A percentile compares a stretch with the other conserved stretches of the same genome.
These are phyloP conservation scores for Plasmodium chabaudi DNA, from an alignment of 169 alveolate species.

Conservation along the genomic window DNA sequence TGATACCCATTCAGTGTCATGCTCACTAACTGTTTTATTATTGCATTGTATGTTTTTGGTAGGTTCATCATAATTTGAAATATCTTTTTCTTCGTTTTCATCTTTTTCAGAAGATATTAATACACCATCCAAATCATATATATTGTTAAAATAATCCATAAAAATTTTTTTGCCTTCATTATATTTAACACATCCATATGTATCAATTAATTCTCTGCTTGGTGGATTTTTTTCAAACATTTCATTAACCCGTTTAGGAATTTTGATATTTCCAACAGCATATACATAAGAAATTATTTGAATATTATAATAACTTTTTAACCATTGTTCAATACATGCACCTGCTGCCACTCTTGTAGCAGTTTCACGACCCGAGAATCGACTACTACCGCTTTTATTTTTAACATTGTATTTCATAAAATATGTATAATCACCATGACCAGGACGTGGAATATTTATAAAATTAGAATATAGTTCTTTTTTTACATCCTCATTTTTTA, in stretches of 20 bases:
- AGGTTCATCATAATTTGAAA: background rate
- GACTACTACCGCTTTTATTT: constrained; percentile 61
- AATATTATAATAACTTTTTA: constrained; percentile 22
- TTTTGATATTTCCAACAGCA: constrained; percentile 35
- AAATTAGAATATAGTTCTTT: constrained; percentile 35
- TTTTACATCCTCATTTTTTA: constrained; percentile 31
- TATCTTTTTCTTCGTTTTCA: background rate
- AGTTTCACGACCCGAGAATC: constrained; percentile 55
- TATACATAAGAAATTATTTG: constrained; percentile 40
- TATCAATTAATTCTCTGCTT: constrained; percentile 21
- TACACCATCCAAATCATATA: constrained; percentile 14
- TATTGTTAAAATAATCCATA: constrained; percentile 33
- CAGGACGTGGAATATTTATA: constrained; percentile 53
- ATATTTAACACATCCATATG: constrained; percentile 33
- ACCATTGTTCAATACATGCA: constrained; percentile 54
- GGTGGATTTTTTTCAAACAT: constrained; percentile 35
- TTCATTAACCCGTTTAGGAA: constrained; percentile 14
- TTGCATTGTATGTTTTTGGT: background rate
- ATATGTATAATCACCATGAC: constrained; percentile 66
- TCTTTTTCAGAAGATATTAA: background rate
- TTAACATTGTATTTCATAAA: constrained; percentile 60
- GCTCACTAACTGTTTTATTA: background rate
- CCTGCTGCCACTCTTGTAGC: constrained; percentile 62
- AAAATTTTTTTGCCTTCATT: constrained; percentile 15
- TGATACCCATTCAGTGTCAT: background rate